These are phyloP conservation scores for Nissolia schottii DNA, from an alignment of 306 rosid genomes.

Conservation along the genomic window DNA sequence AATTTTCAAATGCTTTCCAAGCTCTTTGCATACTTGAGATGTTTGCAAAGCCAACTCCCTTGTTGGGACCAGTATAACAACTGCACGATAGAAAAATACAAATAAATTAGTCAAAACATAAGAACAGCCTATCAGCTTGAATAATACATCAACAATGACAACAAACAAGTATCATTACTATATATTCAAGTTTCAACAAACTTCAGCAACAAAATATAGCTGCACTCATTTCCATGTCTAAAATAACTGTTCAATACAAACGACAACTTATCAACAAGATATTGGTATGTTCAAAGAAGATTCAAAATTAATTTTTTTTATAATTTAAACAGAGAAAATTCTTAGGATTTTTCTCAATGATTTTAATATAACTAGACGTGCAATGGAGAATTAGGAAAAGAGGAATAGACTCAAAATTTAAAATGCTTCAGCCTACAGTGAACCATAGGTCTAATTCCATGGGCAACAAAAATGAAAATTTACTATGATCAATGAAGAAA, in stretches of 20 bases:
- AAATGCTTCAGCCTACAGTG: not conserved
- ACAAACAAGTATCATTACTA: not conserved
- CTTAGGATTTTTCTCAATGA: not conserved
- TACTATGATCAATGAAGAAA: not conserved
- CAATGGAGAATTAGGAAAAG: not conserved
- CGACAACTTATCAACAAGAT: not conserved
- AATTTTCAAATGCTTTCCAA: constrained; percentile 88
- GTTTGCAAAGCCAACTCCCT: constrained; percentile 98
- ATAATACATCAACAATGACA: not conserved
- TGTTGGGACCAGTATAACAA: constrained; percentile 90
- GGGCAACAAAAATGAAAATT: not conserved
- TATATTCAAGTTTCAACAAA: not conserved
- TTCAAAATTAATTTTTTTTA: not conserved
- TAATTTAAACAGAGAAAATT: not conserved
- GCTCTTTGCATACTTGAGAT: constrained; percentile 97
- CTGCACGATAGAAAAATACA: constrained; percentile 36
- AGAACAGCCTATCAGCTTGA: not conserved
- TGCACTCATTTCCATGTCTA: not conserved
- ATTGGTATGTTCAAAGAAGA: not conserved
- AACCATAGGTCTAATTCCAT: not conserved
- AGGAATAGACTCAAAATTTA: not conserved
- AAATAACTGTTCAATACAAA: not conserved
- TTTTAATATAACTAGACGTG: not conserved
- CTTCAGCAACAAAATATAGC: not conserved
- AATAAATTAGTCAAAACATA: constrained; percentile 9